Conservation (phyloP, 208 protist genomes). For the Phytomonas sp. region DNA sequence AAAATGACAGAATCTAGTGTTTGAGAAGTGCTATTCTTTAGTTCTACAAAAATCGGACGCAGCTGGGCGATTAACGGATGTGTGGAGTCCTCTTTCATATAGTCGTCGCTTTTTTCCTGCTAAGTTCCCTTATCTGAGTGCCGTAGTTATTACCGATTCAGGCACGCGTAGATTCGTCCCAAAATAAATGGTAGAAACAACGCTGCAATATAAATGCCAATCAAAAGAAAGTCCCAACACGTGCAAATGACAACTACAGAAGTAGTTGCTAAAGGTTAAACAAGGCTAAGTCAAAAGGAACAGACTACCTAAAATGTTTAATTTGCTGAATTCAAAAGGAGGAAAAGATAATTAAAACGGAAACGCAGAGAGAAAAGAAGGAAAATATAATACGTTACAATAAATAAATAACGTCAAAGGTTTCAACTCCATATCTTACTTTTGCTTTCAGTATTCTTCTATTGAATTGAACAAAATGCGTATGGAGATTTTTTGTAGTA, state of each 20-base stretch:
- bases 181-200: background rate
- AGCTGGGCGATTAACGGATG: constrained; percentile 83
- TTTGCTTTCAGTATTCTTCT: background rate
- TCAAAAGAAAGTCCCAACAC: background rate
- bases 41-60: constrained; percentile 74
- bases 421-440: background rate
- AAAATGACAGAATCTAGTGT: constrained; percentile 63
- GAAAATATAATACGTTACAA: constrained; percentile 1
- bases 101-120: constrained; percentile 10
- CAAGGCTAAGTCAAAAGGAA: constrained; percentile 4
- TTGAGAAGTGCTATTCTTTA: constrained; percentile 26
- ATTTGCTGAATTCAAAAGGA: constrained; percentile 7
- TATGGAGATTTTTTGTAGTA: background rate
- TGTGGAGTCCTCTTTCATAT: constrained; percentile 4
- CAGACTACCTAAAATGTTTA: background rate
- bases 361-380: background rate
- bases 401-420: constrained; percentile 9
- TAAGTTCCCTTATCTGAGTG: constrained; percentile 7
- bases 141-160: background rate
- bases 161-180: background rate
- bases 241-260: background rate
- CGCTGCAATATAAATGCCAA: background rate
- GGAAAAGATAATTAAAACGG: background rate
- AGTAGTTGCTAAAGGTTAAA: background rate
- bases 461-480: background rate